These are phyloP conservation scores for Adansonia gregorii DNA, from an alignment of 441 rosid species.

Conservation along the genomic window DNA sequence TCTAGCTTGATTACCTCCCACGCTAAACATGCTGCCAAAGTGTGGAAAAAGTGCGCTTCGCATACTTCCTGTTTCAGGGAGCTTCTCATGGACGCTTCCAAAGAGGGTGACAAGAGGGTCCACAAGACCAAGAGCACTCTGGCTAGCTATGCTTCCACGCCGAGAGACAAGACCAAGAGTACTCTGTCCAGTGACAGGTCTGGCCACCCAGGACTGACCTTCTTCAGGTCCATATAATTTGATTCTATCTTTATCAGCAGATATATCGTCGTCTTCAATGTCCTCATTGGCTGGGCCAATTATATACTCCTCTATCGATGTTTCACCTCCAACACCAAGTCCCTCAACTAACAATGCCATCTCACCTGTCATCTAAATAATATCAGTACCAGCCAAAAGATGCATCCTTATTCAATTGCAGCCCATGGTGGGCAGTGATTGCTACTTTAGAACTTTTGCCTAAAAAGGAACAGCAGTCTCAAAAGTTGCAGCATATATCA, in stretches of 20 bases:
- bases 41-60: slow-evolving; percentile 85
- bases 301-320: slow-evolving; percentile 65
- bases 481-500: neutral
- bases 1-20: slow-evolving; percentile 67
- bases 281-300: slow-evolving; percentile 55
- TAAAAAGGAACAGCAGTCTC: neutral
- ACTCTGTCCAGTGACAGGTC: slow-evolving; percentile 53
- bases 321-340: slow-evolving; percentile 59
- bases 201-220: slow-evolving; percentile 59
- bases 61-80: slow-evolving; percentile 83
- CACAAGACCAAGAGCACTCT: slow-evolving; percentile 53
- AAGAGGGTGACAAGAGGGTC: slow-evolving; percentile 95
- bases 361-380: slow-evolving; percentile 51
- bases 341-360: slow-evolving; percentile 74
- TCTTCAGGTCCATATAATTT: slow-evolving; percentile 56
- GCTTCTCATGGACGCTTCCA: slow-evolving; percentile 94
- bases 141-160: slow-evolving; percentile 71
- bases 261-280: slow-evolving; percentile 46
- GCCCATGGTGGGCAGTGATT: neutral
- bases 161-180: slow-evolving; percentile 65
- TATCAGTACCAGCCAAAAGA: slow-evolving; percentile 20
- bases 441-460: neutral
- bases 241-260: slow-evolving; percentile 54
- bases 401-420: slow-evolving; percentile 9
- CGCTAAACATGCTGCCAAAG: slow-evolving; percentile 94